phyloP scores from a whole-genome alignment of 805 yeast genomes.

The Cephaloascus albidus region DNA sequence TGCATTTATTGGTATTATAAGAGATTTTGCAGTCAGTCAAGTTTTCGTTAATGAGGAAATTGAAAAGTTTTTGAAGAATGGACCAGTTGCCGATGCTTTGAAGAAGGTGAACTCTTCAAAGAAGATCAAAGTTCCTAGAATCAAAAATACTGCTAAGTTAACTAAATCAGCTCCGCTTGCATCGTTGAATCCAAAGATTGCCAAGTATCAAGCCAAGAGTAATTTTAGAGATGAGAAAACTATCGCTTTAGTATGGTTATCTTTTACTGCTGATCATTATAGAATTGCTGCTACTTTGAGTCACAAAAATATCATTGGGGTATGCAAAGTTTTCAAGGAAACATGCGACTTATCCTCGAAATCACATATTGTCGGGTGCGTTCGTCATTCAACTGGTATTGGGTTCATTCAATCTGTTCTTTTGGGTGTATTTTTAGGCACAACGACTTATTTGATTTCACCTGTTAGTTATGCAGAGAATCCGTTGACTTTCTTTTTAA shows the following conservation, averaged over 20 bases:
- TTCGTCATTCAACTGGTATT: conserved; percentile 72
- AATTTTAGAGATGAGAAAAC: conserved; percentile 30
- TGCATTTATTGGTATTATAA: conserved; percentile 54
- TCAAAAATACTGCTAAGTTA: conserved; percentile 60
- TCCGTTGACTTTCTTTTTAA: conserved; percentile 62
- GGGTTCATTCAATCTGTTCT: conserved; percentile 85
- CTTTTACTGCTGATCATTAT: conserved; percentile 64
- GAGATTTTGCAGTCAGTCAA: conserved; percentile 61
- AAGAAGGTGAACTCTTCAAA: conserved; percentile 33
- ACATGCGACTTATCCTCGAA: conserved; percentile 75
- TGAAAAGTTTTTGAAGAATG: conserved; percentile 59
- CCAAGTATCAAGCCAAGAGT: conserved; percentile 29
- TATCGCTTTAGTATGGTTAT: conserved; percentile 55
- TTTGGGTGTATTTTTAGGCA: conserved; percentile 79
- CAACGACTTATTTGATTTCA: conserved; percentile 72
- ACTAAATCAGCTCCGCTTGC: conserved; percentile 28
- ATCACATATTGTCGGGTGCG: conserved; percentile 76
- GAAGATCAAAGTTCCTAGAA: conserved; percentile 30
- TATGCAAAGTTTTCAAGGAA: conserved; percentile 85
- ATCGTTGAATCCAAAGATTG: conserved; percentile 31
- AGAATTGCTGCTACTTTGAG: conserved; percentile 48
- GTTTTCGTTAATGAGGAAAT: conserved; percentile 73
- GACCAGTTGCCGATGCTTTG: conserved; percentile 50
- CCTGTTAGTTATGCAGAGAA: conserved; percentile 69
- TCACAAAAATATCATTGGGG: conserved; percentile 58